Percentiles rank a stretch among this genome's conserved stretches.
phyloP scores from a whole-genome alignment of 2,329 filamentous ascomycete genomes.

The Cadophora luteo-olivacea region DNA sequence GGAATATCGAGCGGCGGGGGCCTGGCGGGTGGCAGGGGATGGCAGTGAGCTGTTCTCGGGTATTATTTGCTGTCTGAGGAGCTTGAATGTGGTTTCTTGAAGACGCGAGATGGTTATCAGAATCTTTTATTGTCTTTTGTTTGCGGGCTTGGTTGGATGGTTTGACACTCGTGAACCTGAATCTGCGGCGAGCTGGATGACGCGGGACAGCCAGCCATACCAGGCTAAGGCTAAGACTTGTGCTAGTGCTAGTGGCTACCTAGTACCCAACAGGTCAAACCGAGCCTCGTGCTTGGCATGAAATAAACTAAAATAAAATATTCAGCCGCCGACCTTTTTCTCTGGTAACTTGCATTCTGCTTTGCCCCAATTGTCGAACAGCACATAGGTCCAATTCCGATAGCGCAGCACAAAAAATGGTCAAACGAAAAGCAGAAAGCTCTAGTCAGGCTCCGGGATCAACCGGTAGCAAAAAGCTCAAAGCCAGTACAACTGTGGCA shows the following conservation, averaged over 20 bases:
- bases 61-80: background rate
- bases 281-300: background rate
- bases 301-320: no score
- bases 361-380: background rate
- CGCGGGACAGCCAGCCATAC: background rate
- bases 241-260: no score
- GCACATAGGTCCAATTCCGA: background rate
- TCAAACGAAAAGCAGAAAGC: constrained; percentile 45
- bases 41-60: background rate
- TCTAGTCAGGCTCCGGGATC: constrained; percentile 28
- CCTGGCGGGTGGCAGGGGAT: background rate
- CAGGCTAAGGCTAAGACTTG: no score
- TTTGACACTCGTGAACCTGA: background rate
- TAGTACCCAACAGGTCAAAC: background rate
- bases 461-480: constrained; percentile 41
- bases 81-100: background rate
- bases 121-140: background rate
- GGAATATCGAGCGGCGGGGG: background rate
- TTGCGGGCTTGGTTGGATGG: background rate
- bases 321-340: background rate
- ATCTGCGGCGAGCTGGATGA: background rate
- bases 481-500: constrained; percentile 29
- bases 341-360: background rate
- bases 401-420: constrained; percentile 37
- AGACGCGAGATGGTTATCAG: background rate